Conservation (phyloP, 345 rosid genomes). For the Streptanthus diversifolius region DNA sequence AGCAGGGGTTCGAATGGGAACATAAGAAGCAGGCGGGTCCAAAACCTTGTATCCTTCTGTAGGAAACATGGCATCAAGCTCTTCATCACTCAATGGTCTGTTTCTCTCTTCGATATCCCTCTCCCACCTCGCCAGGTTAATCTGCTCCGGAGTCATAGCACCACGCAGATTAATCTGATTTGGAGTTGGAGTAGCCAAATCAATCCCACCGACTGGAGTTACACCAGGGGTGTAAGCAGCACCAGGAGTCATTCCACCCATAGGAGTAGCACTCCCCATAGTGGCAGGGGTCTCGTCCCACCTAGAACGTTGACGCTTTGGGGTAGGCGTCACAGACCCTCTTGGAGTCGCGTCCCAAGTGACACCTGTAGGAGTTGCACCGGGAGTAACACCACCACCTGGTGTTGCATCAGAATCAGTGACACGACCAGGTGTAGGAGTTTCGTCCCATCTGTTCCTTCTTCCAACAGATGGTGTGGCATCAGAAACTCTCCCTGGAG, state of each 20-base stretch:
- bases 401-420: conserved; percentile 94
- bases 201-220: conserved; percentile 84
- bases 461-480: conserved; percentile 74
- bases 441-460: conserved; percentile 96
- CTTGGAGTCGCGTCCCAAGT: conserved; percentile 94
- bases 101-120: conserved; percentile 99
- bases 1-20: conserved; percentile 92
- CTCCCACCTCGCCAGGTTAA: conserved; percentile 94
- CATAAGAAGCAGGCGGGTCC: conserved; percentile 95
- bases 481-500: conserved; percentile 77
- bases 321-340: conserved; percentile 87
- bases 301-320: conserved; percentile 87
- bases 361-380: conserved; percentile 93
- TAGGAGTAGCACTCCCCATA: conserved; percentile 95
- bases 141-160: conserved; percentile 84
- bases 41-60: conserved; percentile 85
- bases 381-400: conserved; percentile 75
- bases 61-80: conserved; percentile 94
- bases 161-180: conserved; percentile 61
- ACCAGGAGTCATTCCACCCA: conserved; percentile 82
- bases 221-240: conserved; percentile 84
- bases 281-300: conserved; percentile 99
- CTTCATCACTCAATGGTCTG: conserved; percentile 92
- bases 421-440: conserved; percentile 90
- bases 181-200: conserved; percentile 91